These are phyloP conservation scores for Dendrocalamus sinicus DNA, from an alignment of 176 grass and related monocot species.

Conservation along the genomic window DNA sequence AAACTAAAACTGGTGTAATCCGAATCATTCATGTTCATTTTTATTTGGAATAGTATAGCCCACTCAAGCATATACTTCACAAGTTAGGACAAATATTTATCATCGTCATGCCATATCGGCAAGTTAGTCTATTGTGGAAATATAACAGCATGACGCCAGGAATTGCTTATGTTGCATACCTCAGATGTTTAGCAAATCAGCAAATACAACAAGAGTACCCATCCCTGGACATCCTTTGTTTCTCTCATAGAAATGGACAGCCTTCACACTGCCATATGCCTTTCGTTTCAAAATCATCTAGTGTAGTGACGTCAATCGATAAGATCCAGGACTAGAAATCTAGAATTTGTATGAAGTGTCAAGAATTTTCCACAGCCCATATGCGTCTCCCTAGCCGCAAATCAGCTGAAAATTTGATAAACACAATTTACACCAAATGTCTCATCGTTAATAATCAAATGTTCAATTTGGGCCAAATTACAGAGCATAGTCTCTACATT, in stretches of 20 bases:
- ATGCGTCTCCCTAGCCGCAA: not conserved
- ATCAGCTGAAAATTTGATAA: not conserved
- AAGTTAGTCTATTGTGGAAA: slow-evolving; percentile 36
- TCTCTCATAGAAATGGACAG: not conserved
- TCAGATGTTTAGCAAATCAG: not conserved
- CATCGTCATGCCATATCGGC: not conserved
- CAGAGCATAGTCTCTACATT: not conserved
- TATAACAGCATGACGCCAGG: slow-evolving; percentile 17
- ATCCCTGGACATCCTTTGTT: slow-evolving; percentile 7
- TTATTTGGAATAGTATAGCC: not conserved
- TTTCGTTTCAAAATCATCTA: slow-evolving; percentile 20
- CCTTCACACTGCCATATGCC: not conserved
- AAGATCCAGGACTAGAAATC: not conserved
- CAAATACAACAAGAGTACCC: slow-evolving; percentile 19
- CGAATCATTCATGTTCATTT: not conserved
- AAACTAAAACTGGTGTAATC: not conserved
- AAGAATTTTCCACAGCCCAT: not conserved
- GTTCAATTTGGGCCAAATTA: not conserved
- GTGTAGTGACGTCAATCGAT: not conserved
- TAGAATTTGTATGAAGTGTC: not conserved
- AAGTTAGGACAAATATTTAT: not conserved
- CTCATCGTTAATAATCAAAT: not conserved
- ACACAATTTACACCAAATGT: not conserved
- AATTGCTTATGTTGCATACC: slow-evolving; percentile 9
- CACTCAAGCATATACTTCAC: not conserved